Percentiles rank a stretch among this genome's conserved stretches.
These are phyloP conservation scores for Calonectria hongkongensis DNA, from an alignment of 2,329 filamentous ascomycete species.

Conservation along the genomic window DNA sequence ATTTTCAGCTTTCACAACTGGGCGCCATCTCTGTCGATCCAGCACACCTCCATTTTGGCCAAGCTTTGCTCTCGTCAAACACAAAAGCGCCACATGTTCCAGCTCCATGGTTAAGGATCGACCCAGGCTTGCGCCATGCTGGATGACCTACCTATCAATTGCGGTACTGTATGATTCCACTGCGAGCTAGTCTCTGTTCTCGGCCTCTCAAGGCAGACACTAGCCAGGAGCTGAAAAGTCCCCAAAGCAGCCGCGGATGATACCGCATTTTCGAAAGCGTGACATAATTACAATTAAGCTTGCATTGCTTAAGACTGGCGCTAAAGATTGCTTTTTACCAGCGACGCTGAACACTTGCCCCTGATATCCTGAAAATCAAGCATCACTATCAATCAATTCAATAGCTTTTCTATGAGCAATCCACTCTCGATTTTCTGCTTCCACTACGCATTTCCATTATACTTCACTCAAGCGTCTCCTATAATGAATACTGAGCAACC, in stretches of 20 bases:
- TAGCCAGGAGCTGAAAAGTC: background rate
- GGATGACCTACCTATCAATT: background rate
- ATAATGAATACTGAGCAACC: background rate
- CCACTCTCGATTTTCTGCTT: background rate
- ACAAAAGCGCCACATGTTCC: constrained; percentile 1
- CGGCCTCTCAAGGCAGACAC: background rate
- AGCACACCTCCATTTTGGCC: background rate
- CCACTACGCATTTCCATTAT: background rate
- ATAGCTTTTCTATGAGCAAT: too few relatives aligned
- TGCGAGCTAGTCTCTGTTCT: background rate
- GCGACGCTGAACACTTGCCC: background rate
- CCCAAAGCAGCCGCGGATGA: background rate
- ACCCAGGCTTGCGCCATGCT: too few relatives aligned
- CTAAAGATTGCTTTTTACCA: background rate
- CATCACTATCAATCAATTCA: too few relatives aligned
- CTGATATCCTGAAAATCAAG: background rate
- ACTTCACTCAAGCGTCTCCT: background rate
- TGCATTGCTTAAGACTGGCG: too few relatives aligned
- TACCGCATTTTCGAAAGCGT: background rate
- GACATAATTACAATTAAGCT: background rate
- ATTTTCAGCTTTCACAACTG: background rate
- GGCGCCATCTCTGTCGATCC: background rate
- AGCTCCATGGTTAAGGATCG: background rate
- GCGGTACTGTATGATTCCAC: too few relatives aligned
- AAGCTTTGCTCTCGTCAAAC: constrained; percentile 5